A percentile compares a stretch with the other conserved stretches of the same genome.
Conservation (phyloP, 306 rosid species). For the Gastrolobium bilobum region DNA sequence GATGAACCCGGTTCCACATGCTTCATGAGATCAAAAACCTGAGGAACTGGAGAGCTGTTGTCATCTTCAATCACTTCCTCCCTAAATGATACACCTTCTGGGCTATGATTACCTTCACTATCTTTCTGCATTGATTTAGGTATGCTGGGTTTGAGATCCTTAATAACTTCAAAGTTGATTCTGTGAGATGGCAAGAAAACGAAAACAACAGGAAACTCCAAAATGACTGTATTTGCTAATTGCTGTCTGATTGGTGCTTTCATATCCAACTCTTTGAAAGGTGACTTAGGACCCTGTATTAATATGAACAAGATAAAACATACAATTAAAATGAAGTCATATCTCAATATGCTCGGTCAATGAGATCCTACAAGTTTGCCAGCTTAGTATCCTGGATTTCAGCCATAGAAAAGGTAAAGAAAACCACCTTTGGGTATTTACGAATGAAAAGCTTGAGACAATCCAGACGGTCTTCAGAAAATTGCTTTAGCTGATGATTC, state of each 20-base stretch:
- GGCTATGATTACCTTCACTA: constrained; percentile 47
- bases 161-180: constrained; percentile 70
- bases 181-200: constrained; percentile 77
- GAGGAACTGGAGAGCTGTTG: constrained; percentile 51
- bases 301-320: constrained; percentile 43
- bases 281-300: constrained; percentile 71
- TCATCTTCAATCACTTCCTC: constrained; percentile 86
- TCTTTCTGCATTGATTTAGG: constrained; percentile 55
- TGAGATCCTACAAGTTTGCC: not conserved
- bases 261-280: constrained; percentile 75
- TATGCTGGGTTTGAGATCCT: constrained; percentile 46
- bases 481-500: constrained; percentile 71
- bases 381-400: constrained; percentile 7
- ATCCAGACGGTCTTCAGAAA: constrained; percentile 65
- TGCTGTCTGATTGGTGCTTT: constrained; percentile 78
- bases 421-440: constrained; percentile 72
- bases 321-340: constrained; percentile 10
- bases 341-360: not conserved
- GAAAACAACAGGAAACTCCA: constrained; percentile 89
- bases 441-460: constrained; percentile 79
- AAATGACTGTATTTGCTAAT: constrained; percentile 62
- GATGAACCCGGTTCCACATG: constrained; percentile 54
- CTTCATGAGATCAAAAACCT: constrained; percentile 69
- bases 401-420: constrained; percentile 39
- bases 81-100: constrained; percentile 63